These are phyloP conservation scores for Neospermospora avenae DNA, from an alignment of 2,329 filamentous ascomycete species.

Conservation along the genomic window DNA sequence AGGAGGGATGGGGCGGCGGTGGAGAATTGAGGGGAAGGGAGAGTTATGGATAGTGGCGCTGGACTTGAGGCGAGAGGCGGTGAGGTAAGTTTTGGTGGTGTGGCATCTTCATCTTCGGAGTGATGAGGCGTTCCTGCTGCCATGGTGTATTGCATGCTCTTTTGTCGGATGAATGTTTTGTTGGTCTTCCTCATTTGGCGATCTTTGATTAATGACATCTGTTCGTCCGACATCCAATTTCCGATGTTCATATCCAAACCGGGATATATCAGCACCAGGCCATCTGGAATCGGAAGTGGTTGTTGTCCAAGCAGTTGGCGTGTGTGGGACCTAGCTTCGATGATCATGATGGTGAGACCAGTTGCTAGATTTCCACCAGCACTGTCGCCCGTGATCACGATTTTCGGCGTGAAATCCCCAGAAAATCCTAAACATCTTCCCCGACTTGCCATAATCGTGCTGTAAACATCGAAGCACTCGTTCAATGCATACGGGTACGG, in stretches of 20 bases:
- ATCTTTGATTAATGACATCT: constrained; percentile 91
- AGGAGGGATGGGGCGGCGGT: constrained; percentile 26
- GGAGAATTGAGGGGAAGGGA: constrained; percentile 28
- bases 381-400: constrained; percentile 76
- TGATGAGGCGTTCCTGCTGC: constrained; percentile 79
- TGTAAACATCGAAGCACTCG: constrained; percentile 84
- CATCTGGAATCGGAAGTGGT: constrained; percentile 70
- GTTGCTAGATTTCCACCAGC: constrained; percentile 80
- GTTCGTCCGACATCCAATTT: constrained; percentile 98
- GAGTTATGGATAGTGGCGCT: constrained; percentile 18
- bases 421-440: constrained; percentile 74
- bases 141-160: constrained; percentile 84
- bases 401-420: constrained; percentile 60
- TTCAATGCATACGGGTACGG: constrained; percentile 84
- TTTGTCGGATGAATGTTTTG: constrained; percentile 71
- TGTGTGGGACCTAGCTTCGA: constrained; percentile 66
- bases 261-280: constrained; percentile 83
- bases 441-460: constrained; percentile 66
- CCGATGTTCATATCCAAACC: constrained; percentile 95
- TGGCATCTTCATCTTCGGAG: constrained; percentile 65
- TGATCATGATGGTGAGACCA: constrained; percentile 81
- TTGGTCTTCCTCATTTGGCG: constrained; percentile 76
- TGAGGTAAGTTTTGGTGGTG: constrained; percentile 36
- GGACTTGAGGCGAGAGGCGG: constrained; percentile 8
- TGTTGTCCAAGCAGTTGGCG: constrained; percentile 53